A percentile compares a stretch with the other conserved stretches of the same genome.
These are phyloP conservation scores for Cyclotella sp. DNA, from an alignment of 108 stramenopile species.

Conservation along the genomic window DNA sequence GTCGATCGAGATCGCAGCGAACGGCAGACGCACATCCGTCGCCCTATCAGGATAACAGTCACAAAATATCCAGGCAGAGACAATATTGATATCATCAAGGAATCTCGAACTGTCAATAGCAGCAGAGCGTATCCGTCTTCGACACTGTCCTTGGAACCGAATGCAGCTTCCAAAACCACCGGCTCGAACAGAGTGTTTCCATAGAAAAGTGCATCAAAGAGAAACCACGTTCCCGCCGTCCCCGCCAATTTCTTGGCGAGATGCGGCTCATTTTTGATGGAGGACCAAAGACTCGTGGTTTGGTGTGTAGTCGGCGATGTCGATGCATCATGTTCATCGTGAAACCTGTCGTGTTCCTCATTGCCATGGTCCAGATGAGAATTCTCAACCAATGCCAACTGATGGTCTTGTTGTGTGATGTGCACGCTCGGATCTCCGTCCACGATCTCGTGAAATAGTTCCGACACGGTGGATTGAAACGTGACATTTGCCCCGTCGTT, in stretches of 20 bases:
- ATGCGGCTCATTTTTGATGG: constrained; percentile 50
- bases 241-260: constrained; percentile 57
- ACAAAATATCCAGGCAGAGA: constrained; percentile 85
- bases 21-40: constrained; percentile 36
- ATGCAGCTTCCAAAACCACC: constrained; percentile 61
- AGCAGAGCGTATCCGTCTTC: constrained; percentile 39
- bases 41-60: constrained; percentile 71
- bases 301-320: not conserved
- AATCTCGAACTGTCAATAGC: constrained; percentile 38
- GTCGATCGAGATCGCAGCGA: constrained; percentile 25
- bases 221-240: constrained; percentile 76
- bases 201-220: constrained; percentile 72
- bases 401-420: constrained; percentile 20
- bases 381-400: constrained; percentile 40
- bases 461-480: constrained; percentile 1
- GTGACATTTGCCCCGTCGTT: not conserved
- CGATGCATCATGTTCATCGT: constrained; percentile 19
- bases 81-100: constrained; percentile 56
- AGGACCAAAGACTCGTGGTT: constrained; percentile 45
- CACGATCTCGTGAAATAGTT: constrained; percentile 19
- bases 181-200: constrained; percentile 72
- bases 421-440: not conserved
- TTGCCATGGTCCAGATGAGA: constrained; percentile 29
- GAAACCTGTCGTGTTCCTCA: constrained; percentile 7
- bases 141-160: constrained; percentile 45